Evolutionary conservation across 169 alveolate genomes (phyloP), one percentile per base, ranked within the genome.

Genomic region (Toxoplasma gondii): DNA sequence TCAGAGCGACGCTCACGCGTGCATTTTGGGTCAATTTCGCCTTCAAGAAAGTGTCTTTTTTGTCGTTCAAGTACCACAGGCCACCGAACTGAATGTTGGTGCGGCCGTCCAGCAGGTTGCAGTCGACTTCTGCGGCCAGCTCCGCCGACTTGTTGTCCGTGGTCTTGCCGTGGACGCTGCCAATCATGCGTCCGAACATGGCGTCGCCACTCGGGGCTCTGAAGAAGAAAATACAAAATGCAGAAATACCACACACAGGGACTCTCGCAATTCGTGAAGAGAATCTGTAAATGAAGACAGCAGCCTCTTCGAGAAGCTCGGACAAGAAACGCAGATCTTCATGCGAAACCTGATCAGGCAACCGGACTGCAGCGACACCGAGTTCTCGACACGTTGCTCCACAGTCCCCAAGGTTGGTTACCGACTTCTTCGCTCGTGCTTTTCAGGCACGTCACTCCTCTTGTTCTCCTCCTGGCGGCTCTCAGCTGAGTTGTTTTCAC

Each of bases 21-120:
- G 93, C 95, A 64, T 93, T 70, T n/a, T 93, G 95, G 34, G 93
- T 81, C 22, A 93, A 64, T 36, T 93, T 93, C 58, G 95, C 91
- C 53, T 93, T 93, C 38, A 93, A n/a, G 36, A 38, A 41, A 12
- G 95, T 93, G 64, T 93, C 95, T 22, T 54, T 88, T 45, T 88
- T 83, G 38, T 83, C 93, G 78, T 86, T 93, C 95, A 93, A 31
- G 88, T 93, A 86, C 95, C 95, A 93, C 91, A 93, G 36, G 36
- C 95, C 95, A 9, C 95, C 95, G 88, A 93, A 93, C 27, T 86
- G 83, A 0, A 93, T 87, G 78, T 87, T 69, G 44, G 88, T 74
- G 45, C 86, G 83, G 53, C 91, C 91, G 27, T 93, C 95, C 22
- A 88, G 45, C 43, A 93, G 43, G 91, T 44, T 93, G 93, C 78